Conservation (phyloP, 495 filamentous ascomycete genomes). For the Hypoxylon trugodes region DNA sequence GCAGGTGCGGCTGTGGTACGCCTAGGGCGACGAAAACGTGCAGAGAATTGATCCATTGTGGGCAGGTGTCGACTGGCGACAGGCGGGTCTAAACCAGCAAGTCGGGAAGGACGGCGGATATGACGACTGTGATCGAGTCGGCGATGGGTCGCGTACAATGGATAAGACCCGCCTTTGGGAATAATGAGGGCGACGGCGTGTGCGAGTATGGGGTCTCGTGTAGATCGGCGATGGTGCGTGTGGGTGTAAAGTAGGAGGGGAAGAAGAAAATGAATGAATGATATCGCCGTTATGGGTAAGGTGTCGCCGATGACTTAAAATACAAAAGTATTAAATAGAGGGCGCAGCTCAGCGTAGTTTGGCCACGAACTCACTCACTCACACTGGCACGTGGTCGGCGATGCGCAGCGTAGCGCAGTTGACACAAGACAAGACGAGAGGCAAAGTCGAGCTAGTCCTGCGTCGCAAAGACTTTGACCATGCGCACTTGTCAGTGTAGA, state of each 20-base stretch:
- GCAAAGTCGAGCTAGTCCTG: neutral
- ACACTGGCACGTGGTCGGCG: constrained; percentile 25
- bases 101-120: neutral
- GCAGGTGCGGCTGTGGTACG: constrained; percentile 9
- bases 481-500: too few relatives aligned
- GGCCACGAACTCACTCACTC: constrained; percentile 12
- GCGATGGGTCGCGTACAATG: too few relatives aligned
- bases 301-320: neutral
- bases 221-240: neutral
- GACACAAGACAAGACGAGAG: neutral
- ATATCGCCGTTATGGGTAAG: constrained; percentile 3
- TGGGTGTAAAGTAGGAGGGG: neutral
- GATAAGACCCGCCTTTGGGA: too few relatives aligned
- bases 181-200: too few relatives aligned
- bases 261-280: too few relatives aligned
- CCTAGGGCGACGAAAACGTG: constrained; percentile 42
- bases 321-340: neutral
- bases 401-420: constrained; percentile 3
- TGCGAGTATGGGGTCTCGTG: too few relatives aligned
- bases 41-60: constrained; percentile 38
- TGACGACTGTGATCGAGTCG: too few relatives aligned
- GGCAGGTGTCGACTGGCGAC: neutral
- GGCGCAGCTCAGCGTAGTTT: too few relatives aligned
- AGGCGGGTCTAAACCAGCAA: neutral
- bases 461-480: too few relatives aligned